Conservation (phyloP, 306 rosid genomes). For the Rubus idaeus region DNA sequence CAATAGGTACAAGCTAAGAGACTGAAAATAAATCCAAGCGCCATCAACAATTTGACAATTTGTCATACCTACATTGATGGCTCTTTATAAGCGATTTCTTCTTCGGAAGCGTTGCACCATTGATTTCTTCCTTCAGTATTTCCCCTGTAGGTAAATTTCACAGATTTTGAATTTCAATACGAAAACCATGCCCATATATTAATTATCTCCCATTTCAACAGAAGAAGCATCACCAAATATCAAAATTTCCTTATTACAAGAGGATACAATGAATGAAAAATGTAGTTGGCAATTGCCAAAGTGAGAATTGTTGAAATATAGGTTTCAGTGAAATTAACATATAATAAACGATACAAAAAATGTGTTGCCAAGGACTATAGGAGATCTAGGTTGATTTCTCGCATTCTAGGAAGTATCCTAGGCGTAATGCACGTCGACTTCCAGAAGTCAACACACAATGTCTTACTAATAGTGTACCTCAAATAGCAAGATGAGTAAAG, state of each 20-base stretch:
- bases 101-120: conserved; percentile 8
- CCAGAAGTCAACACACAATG: no score
- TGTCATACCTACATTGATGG: conserved; percentile 39
- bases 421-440: no score
- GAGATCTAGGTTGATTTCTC: no score
- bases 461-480: no score
- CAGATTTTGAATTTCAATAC: neutral
- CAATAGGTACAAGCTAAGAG: neutral
- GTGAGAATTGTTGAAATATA: no score
- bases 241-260: neutral
- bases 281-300: no score
- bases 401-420: no score
- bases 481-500: no score
- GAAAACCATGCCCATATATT: neutral
- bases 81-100: conserved; percentile 29
- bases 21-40: neutral
- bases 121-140: conserved; percentile 32
- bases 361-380: no score
- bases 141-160: no score
- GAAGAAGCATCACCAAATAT: neutral
- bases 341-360: no score
- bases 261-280: neutral
- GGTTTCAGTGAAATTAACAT: no score
- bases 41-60: conserved; percentile 24
- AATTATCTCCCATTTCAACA: neutral